These are phyloP conservation scores for Azolla pinnata DNA, from an alignment of 75 land plant species.

Conservation along the genomic window DNA sequence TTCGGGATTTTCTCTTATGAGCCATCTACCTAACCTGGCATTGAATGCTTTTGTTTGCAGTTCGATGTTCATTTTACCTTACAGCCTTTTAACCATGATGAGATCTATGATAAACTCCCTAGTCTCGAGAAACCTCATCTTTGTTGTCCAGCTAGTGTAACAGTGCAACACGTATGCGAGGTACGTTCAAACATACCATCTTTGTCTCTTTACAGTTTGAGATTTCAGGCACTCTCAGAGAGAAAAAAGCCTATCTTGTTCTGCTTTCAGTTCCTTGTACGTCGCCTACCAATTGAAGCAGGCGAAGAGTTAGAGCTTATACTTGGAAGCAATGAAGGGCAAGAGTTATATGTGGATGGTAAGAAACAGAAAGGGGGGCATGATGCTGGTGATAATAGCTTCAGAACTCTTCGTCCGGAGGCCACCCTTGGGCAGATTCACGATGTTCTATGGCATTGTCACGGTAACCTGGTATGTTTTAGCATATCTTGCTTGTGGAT, in stretches of 20 bases:
- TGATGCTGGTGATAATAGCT: conserved; percentile 3
- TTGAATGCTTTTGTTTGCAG: conserved; percentile 16
- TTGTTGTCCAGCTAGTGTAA: conserved; percentile 43
- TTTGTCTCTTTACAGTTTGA: conserved; percentile 45
- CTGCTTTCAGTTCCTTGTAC: conserved; percentile 10
- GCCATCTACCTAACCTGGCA: not conserved
- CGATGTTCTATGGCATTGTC: conserved; percentile 5
- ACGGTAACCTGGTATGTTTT: conserved; percentile 8
- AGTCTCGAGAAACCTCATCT: conserved; percentile 51
- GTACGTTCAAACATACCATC: conserved; percentile 12
- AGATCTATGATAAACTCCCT: conserved; percentile 24
- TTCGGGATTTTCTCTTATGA: not conserved
- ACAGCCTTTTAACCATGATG: conserved; percentile 38
- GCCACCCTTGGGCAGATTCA: conserved; percentile 12
- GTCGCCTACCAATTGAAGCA: not conserved
- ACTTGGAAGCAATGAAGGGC: not conserved
- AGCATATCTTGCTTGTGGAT: not conserved
- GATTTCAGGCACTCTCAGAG: conserved; percentile 27
- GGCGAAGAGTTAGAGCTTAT: conserved; percentile 9
- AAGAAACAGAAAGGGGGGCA: not conserved
- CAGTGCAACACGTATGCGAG: conserved; percentile 17
- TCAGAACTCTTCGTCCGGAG: conserved; percentile 1
- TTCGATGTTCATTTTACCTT: conserved; percentile 44
- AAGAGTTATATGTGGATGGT: not conserved
- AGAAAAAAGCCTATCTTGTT: conserved; percentile 13